A percentile compares a stretch with the other conserved stretches of the same genome.
These are phyloP conservation scores for Pleurotus citrinopileatus DNA, from an alignment of 768 basidiomycete species.

Conservation along the genomic window DNA sequence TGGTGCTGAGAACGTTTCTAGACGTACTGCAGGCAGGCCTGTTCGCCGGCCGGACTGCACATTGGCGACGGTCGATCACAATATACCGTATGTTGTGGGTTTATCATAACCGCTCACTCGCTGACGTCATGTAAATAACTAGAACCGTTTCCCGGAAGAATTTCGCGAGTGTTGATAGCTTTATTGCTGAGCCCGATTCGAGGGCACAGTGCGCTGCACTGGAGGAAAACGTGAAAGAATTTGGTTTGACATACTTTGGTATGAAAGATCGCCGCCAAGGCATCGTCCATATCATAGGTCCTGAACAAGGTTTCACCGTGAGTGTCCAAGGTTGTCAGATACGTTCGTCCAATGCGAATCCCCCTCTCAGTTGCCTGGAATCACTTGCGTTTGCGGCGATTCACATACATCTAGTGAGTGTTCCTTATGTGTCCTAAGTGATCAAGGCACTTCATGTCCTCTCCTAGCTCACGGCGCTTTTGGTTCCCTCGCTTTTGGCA, in stretches of 20 bases:
- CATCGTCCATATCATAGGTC: slow-evolving; percentile 88
- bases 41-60: slow-evolving; percentile 89
- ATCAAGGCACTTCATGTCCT: slow-evolving; percentile 8
- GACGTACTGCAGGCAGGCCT: slow-evolving; percentile 68
- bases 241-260: slow-evolving; percentile 90
- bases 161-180: slow-evolving; percentile 65
- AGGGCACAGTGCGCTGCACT: slow-evolving; percentile 80
- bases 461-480: slow-evolving; percentile 83
- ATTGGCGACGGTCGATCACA: slow-evolving; percentile 86
- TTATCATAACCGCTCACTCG: neutral
- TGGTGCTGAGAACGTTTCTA: slow-evolving; percentile 21
- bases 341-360: slow-evolving; percentile 2
- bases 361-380: slow-evolving; percentile 58
- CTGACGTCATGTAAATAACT: slow-evolving; percentile 7
- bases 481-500: slow-evolving; percentile 89
- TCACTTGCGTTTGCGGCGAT: slow-evolving; percentile 88
- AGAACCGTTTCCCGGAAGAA: slow-evolving; percentile 76
- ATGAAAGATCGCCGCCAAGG: slow-evolving; percentile 88
- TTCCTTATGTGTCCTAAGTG: neutral
- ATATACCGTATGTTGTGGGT: slow-evolving; percentile 66
- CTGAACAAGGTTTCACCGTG: slow-evolving; percentile 91
- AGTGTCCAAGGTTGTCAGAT: slow-evolving; percentile 14
- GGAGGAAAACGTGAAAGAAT: slow-evolving; percentile 89
- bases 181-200: slow-evolving; percentile 84
- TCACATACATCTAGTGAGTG: slow-evolving; percentile 87